Conservation (phyloP, 768 basidiomycete genomes). For the Boletus vermiculosoides region DNA sequence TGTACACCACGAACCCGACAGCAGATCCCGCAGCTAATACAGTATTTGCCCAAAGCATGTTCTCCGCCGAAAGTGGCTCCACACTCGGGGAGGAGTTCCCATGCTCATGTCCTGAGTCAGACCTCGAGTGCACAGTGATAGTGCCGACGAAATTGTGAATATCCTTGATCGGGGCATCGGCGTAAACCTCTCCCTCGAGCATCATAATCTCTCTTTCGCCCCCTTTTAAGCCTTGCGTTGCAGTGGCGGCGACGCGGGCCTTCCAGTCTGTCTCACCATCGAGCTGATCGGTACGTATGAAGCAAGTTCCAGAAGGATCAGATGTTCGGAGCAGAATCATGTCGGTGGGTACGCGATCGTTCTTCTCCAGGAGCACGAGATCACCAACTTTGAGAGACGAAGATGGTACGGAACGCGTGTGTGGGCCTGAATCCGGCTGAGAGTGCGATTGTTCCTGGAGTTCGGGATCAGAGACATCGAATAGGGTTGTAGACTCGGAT, state of each 20-base stretch:
- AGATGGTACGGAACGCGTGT: constrained; percentile 80
- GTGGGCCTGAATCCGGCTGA: constrained; percentile 40
- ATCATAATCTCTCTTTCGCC: constrained; percentile 50
- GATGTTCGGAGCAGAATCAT: constrained; percentile 85
- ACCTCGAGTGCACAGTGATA: constrained; percentile 63
- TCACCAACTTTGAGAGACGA: constrained; percentile 90
- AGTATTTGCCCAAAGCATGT: constrained; percentile 96
- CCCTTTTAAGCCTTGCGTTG: constrained; percentile 22
- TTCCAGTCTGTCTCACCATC: constrained; percentile 99
- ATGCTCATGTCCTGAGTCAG: constrained; percentile 35
- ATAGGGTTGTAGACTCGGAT: constrained; percentile 19
- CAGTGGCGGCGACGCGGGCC: constrained; percentile 74
- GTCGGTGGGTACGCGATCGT: constrained; percentile 95
- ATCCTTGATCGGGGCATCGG: constrained; percentile 94
- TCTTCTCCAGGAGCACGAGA: constrained; percentile 90
- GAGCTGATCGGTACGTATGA: constrained; percentile 95
- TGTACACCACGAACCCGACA: constrained; percentile 91
- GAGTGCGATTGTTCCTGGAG: constrained; percentile 9
- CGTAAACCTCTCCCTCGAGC: constrained; percentile 89
- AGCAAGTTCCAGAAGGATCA: constrained; percentile 90
- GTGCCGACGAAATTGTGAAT: constrained; percentile 96
- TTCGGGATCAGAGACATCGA: constrained; percentile 23
- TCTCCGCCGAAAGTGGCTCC: constrained; percentile 91
- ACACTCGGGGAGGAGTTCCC: constrained; percentile 44
- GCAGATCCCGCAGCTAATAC: constrained; percentile 94